A percentile compares a stretch with the other conserved stretches of the same genome.
These are phyloP conservation scores for Tetrapisispora nanseiensis DNA, from an alignment of 805 yeast species.

Conservation along the genomic window DNA sequence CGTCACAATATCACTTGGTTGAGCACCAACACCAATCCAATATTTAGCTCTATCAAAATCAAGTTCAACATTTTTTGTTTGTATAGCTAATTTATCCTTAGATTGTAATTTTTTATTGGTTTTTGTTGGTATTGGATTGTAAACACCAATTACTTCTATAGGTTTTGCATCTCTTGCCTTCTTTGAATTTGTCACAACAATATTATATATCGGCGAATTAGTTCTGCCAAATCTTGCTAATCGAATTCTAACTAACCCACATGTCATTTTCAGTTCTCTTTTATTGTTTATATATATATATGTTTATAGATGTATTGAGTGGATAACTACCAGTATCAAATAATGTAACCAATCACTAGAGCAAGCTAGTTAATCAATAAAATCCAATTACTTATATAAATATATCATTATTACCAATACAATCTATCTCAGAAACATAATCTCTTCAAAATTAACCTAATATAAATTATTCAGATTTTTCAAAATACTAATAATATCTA, in stretches of 20 bases:
- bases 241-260: constrained; percentile 76
- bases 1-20: constrained; percentile 75
- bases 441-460: too few relatives aligned
- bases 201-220: constrained; percentile 81
- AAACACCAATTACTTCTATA: constrained; percentile 90
- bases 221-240: constrained; percentile 88
- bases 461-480: too few relatives aligned
- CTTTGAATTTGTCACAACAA: constrained; percentile 70
- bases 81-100: constrained; percentile 37
- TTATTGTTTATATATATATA: too few relatives aligned
- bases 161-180: constrained; percentile 85
- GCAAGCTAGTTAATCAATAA: too few relatives aligned
- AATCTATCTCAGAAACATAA: too few relatives aligned
- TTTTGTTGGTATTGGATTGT: constrained; percentile 73
- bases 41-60: constrained; percentile 87
- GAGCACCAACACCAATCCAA: constrained; percentile 97
- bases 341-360: too few relatives aligned
- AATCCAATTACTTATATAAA: too few relatives aligned
- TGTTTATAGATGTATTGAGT: too few relatives aligned
- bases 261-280: constrained; percentile 13
- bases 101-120: constrained; percentile 43
- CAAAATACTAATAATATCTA: too few relatives aligned
- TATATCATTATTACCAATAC: too few relatives aligned
- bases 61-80: constrained; percentile 68
- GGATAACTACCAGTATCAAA: too few relatives aligned